These are phyloP conservation scores for Solanum tarapatanum DNA, from an alignment of 257 asterid genomes.

Conservation along the genomic window DNA sequence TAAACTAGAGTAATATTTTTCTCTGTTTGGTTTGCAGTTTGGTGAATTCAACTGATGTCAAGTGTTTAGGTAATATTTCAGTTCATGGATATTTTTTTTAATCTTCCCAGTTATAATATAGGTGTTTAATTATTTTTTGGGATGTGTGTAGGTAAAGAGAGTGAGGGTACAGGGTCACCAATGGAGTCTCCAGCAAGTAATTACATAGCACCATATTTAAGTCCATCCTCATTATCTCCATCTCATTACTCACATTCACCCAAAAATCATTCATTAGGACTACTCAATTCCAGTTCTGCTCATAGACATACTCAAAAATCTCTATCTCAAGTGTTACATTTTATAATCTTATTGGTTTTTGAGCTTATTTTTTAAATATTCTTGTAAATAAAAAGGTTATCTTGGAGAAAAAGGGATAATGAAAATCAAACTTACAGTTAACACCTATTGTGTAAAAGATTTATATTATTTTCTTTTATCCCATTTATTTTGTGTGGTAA, in stretches of 20 bases:
- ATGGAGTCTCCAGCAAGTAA: neutral
- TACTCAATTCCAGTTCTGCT: neutral
- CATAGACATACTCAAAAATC: neutral
- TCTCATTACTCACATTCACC: neutral
- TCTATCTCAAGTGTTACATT: neutral
- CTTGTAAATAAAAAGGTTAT: neutral
- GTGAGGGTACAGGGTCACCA: neutral
- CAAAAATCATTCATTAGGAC: neutral
- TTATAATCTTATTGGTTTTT: neutral
- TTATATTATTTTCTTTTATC: neutral
- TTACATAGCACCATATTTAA: neutral
- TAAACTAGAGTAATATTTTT: neutral
- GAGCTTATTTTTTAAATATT: neutral
- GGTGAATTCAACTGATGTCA: neutral
- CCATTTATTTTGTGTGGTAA: neutral
- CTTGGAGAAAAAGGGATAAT: neutral
- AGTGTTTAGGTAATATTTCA: conserved; percentile 3
- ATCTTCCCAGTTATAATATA: neutral
- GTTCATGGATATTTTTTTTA: neutral
- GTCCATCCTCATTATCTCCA: conserved; percentile 1
- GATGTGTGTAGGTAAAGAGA: neutral
- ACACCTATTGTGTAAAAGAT: neutral
- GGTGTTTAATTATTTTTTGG: neutral
- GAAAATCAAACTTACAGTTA: neutral
- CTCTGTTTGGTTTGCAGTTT: neutral